phyloP scores from a whole-genome alignment of 2,329 filamentous ascomycete genomes.

The Trichoderma aggressivum region DNA sequence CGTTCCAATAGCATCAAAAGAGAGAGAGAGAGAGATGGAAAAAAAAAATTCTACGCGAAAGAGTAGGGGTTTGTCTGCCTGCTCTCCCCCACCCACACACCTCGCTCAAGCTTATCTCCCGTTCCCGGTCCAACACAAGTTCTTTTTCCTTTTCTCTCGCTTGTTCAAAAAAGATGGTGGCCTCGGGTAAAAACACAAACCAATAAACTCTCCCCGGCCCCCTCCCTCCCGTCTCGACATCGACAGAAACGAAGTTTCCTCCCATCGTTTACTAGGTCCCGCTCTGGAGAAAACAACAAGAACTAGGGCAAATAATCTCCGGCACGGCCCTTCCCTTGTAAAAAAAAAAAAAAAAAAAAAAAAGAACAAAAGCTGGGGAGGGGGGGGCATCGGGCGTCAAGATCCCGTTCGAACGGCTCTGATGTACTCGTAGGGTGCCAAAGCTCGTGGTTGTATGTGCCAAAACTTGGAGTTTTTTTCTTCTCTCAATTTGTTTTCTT shows the following conservation, averaged over 20 bases:
- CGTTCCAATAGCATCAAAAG: background rate
- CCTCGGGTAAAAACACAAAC: background rate
- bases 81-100: background rate
- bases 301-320: background rate
- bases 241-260: background rate
- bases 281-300: background rate
- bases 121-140: background rate
- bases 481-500: background rate
- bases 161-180: background rate
- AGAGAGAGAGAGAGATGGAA: background rate
- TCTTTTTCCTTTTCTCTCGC: background rate
- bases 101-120: background rate
- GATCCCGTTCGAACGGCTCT: background rate
- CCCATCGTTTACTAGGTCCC: background rate
- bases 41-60: background rate
- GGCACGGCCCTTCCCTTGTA: background rate
- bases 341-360: background rate
- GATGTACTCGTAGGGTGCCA: constrained; percentile 1
- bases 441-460: constrained; percentile 5
- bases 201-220: background rate
- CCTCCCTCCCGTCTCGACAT: background rate
- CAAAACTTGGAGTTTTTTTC: background rate
- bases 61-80: background rate
- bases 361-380: background rate
- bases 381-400: background rate